These are phyloP conservation scores for Cladosporium velox DNA, from an alignment of 2,329 filamentous ascomycete species.

Conservation along the genomic window DNA sequence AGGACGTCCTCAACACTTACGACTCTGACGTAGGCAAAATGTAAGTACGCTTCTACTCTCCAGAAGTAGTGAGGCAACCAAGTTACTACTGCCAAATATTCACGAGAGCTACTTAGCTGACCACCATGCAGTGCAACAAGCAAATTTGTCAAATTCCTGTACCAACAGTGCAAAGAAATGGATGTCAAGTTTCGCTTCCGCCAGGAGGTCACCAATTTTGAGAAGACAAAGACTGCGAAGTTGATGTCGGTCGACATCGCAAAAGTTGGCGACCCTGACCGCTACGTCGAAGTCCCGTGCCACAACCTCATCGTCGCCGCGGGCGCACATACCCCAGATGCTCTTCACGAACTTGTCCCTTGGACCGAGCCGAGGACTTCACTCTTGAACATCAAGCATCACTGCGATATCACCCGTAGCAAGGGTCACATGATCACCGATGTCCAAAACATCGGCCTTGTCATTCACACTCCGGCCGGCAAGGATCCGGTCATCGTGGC, in stretches of 20 bases:
- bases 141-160: slow-evolving; percentile 24
- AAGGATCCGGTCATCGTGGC: background rate
- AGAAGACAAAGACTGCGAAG: background rate
- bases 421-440: slow-evolving; percentile 7
- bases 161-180: slow-evolving; percentile 23
- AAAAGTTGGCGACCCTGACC: background rate
- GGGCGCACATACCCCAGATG: slow-evolving; percentile 25
- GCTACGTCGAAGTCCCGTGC: slow-evolving; percentile 21
- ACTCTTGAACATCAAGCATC: background rate
- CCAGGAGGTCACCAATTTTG: slow-evolving; percentile 19
- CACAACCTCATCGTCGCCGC: slow-evolving; percentile 30
- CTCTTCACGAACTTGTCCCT: slow-evolving; percentile 21
- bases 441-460: background rate
- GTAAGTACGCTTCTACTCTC: slow-evolving; percentile 8
- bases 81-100: background rate
- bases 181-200: slow-evolving; percentile 27
- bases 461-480: background rate
- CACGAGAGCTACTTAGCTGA: slow-evolving; percentile 8
- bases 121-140: slow-evolving; percentile 19
- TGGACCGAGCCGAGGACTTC: slow-evolving; percentile 1
- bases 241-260: slow-evolving; percentile 20
- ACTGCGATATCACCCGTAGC: background rate
- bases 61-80: background rate
- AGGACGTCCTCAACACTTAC: slow-evolving; percentile 2
- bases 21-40: slow-evolving; percentile 23